A percentile compares a stretch with the other conserved stretches of the same genome.
Conservation (phyloP, 1,284 basidiomycete species). For the Earliella scabrosa region DNA sequence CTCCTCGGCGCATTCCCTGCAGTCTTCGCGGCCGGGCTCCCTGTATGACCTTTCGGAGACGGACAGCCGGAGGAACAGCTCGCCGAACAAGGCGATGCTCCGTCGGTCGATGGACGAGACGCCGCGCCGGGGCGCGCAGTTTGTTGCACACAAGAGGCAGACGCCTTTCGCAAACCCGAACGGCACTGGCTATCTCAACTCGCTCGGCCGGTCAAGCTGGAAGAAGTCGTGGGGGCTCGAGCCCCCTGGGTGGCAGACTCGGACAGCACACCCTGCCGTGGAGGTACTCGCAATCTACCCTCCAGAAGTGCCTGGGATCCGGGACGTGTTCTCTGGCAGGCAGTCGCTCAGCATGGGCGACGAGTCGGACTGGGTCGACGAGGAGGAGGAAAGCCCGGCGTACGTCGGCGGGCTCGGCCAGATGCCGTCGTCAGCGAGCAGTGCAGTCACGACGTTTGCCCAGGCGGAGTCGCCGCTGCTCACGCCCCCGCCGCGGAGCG, state of each 20-base stretch:
- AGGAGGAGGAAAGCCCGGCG: slow-evolving; percentile 76
- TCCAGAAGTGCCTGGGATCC: slow-evolving; percentile 55
- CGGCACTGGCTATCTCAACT: slow-evolving; percentile 42
- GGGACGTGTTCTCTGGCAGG: slow-evolving; percentile 78
- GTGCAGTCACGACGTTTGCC: slow-evolving; percentile 21
- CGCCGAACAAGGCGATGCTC: slow-evolving; percentile 51
- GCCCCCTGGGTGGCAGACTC: slow-evolving; percentile 81
- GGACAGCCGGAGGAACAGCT: slow-evolving; percentile 56
- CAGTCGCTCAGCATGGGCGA: slow-evolving; percentile 65
- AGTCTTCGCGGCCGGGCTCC: slow-evolving; percentile 74
- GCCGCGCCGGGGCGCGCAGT: slow-evolving; percentile 55
- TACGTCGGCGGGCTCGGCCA: slow-evolving; percentile 82
- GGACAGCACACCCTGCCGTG: slow-evolving; percentile 68
- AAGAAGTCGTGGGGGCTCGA: slow-evolving; percentile 86
- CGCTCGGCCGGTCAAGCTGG: slow-evolving; percentile 76
- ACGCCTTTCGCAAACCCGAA: slow-evolving; percentile 67
- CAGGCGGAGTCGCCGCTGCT: slow-evolving; percentile 28
- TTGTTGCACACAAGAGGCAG: slow-evolving; percentile 76
- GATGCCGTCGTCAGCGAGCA: slow-evolving; percentile 48
- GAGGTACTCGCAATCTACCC: slow-evolving; percentile 73
- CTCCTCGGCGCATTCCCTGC: slow-evolving; percentile 71
- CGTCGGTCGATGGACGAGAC: slow-evolving; percentile 55
- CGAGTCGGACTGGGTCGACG: slow-evolving; percentile 85
- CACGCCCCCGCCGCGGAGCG: slow-evolving; percentile 25
- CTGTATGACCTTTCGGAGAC: slow-evolving; percentile 75